phyloP scores from a whole-genome alignment of 371 early-diverging fungal species.

The Blastocladiella emersonii region DNA sequence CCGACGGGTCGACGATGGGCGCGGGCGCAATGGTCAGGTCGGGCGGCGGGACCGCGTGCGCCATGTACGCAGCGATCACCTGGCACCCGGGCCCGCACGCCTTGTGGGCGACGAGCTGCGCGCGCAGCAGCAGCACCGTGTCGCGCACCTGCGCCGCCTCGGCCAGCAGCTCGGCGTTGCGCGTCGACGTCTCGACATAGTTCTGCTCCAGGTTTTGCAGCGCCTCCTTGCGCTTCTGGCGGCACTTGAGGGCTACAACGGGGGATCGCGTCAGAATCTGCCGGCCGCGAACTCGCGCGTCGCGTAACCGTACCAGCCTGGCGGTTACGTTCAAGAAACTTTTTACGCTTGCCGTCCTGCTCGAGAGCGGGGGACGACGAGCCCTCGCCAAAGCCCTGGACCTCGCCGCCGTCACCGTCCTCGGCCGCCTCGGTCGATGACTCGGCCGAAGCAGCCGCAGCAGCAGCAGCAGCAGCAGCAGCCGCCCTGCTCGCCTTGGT shows the following conservation, averaged over 20 bases:
- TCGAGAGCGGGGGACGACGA: conserved; percentile 19
- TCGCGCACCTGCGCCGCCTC: conserved; percentile 45
- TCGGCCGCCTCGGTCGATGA: no score
- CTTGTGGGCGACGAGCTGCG: conserved; percentile 46
- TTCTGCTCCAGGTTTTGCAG: conserved; percentile 47
- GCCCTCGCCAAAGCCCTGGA: no score
- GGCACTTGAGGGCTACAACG: conserved; percentile 48
- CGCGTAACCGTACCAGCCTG: conserved; percentile 26
- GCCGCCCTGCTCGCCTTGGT: no score
- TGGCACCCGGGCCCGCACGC: conserved; percentile 32
- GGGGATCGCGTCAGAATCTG: neutral
- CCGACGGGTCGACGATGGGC: neutral
- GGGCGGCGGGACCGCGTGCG: neutral
- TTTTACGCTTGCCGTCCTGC: conserved; percentile 32
- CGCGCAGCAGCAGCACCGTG: conserved; percentile 46
- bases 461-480: no score
- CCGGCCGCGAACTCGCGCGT: no score
- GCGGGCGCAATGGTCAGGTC: neutral
- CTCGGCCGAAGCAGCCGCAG: no score
- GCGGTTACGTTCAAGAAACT: conserved; percentile 60
- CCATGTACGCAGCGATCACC: conserved; percentile 18
- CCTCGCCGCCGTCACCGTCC: no score
- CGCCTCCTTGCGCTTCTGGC: conserved; percentile 65
- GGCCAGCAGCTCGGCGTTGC: conserved; percentile 44
- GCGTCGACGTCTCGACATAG: conserved; percentile 32